Conservation (phyloP, 225 moss, liverwort and hornwort genomes). For the Ulota crispa region DNA sequence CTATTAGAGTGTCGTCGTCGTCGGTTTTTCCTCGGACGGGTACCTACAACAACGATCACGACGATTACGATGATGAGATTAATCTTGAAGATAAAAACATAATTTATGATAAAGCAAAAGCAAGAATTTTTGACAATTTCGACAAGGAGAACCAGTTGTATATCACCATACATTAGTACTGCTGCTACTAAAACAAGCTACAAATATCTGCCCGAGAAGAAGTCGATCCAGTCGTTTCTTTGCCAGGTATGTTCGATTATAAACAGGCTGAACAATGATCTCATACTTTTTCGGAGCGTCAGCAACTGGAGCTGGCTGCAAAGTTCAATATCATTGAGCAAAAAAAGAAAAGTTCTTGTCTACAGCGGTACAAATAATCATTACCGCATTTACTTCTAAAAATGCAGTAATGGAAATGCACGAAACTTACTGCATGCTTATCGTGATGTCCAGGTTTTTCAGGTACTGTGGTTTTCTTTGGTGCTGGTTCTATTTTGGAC, state of each 20-base stretch:
- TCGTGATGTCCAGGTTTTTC: conserved; percentile 32
- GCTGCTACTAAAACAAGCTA: conserved; percentile 39
- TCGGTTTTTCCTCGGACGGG: conserved; percentile 38
- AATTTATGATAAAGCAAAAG: neutral
- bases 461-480: neutral
- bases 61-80: neutral
- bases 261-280: conserved; percentile 43
- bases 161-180: conserved; percentile 33
- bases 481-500: conserved; percentile 24
- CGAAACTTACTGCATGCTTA: conserved; percentile 18
- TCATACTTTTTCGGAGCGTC: conserved; percentile 51
- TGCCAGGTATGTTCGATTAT: conserved; percentile 34
- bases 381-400: neutral
- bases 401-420: neutral
- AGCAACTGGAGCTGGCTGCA: neutral
- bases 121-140: neutral
- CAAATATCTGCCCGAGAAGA: conserved; percentile 33
- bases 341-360: neutral
- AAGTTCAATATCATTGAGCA: neutral
- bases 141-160: neutral
- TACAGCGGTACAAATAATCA: neutral
- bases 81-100: neutral
- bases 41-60: conserved; percentile 1
- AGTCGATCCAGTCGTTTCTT: conserved; percentile 29
- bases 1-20: conserved; percentile 40